A percentile compares a stretch with the other conserved stretches of the same genome.
Conservation (phyloP, 1,284 basidiomycete species). For the Trametes polyzona region DNA sequence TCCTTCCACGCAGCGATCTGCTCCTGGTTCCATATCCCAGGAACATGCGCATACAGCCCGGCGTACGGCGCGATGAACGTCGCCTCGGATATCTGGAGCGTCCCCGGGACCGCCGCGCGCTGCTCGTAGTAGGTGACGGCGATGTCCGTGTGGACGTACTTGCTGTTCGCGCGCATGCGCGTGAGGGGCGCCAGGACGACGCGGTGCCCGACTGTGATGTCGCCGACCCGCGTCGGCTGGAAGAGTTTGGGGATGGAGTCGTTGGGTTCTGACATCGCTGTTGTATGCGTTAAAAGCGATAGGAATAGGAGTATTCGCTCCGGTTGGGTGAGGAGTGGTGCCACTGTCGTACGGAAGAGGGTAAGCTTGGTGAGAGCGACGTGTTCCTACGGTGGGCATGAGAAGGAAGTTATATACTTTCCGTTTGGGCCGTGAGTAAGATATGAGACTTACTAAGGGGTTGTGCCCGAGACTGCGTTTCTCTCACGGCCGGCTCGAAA, state of each 20-base stretch:
- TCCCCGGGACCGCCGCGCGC: slow-evolving; percentile 46
- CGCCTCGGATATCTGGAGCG: slow-evolving; percentile 53
- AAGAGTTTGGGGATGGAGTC: slow-evolving; percentile 40
- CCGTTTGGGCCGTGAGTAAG: too few relatives aligned
- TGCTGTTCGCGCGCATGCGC: slow-evolving; percentile 37
- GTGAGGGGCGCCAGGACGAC: slow-evolving; percentile 56
- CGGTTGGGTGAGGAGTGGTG: too few relatives aligned
- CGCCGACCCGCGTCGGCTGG: slow-evolving; percentile 47
- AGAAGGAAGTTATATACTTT: too few relatives aligned
- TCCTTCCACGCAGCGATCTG: slow-evolving; percentile 54
- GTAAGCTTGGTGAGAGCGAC: too few relatives aligned
- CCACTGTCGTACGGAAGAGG: too few relatives aligned
- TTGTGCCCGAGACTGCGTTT: too few relatives aligned
- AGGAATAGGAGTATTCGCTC: background rate
- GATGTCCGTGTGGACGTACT: slow-evolving; percentile 34
- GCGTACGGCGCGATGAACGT: slow-evolving; percentile 46
- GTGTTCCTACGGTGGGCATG: too few relatives aligned
- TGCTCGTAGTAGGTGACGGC: slow-evolving; percentile 52
- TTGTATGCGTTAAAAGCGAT: background rate
- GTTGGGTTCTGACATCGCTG: background rate
- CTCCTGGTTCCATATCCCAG: slow-evolving; percentile 48
- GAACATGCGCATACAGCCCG: slow-evolving; percentile 39
- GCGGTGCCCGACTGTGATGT: slow-evolving; percentile 44
- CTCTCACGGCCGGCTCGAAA: too few relatives aligned
- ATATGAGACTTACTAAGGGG: too few relatives aligned